Evolutionary conservation across 2,329 filamentous ascomycete species (phyloP).

Genomic region (Colletotrichum viniferum): DNA sequence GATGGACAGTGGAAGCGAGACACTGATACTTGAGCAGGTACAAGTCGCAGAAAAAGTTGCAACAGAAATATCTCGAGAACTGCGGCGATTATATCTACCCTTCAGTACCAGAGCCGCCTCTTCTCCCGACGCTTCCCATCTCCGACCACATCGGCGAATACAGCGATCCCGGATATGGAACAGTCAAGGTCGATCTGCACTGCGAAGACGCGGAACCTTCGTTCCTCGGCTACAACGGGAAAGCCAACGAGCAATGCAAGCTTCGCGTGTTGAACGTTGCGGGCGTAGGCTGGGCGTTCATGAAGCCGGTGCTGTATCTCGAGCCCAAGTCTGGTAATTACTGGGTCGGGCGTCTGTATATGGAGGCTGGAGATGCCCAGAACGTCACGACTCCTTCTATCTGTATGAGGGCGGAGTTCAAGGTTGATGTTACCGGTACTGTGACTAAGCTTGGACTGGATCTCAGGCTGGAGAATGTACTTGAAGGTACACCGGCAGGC

Average conservation of each 20-base stretch:
- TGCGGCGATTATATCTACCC: constrained; percentile 24
- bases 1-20: too few species aligned
- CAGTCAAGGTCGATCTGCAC: constrained; percentile 16
- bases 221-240: background rate
- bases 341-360: constrained; percentile 20
- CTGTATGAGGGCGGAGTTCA: background rate
- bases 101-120: constrained; percentile 22
- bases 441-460: background rate
- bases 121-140: constrained; percentile 40
- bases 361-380: background rate
- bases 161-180: constrained; percentile 33
- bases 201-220: constrained; percentile 5
- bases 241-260: constrained; percentile 5
- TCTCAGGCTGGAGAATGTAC: background rate
- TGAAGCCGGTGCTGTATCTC: background rate
- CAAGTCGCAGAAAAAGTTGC: background rate
- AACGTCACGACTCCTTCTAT: background rate
- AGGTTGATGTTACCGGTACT: background rate
- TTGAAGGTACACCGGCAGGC: background rate
- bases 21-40: background rate
- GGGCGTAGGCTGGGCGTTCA: background rate
- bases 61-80: constrained; percentile 9
- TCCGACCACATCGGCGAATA: constrained; percentile 45
- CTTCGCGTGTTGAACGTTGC: constrained; percentile 6
- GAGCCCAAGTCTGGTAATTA: constrained; percentile 23